Evolutionary conservation across 2,329 filamentous ascomycete genomes (phyloP).

Genomic region (Trichoderma aggressivum): DNA sequence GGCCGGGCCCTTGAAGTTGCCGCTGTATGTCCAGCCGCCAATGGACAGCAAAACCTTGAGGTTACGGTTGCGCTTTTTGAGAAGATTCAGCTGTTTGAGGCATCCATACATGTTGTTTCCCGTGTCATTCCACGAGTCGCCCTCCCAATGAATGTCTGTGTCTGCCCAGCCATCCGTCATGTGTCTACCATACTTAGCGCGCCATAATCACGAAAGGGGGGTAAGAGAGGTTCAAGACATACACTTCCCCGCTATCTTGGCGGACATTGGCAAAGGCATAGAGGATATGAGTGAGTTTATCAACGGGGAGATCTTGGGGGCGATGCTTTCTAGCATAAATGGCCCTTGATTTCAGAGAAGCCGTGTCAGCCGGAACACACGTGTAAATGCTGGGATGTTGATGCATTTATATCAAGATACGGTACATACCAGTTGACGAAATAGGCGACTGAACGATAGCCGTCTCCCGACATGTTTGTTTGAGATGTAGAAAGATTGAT

Average conservation of each 20-base stretch:
- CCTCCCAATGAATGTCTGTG: conserved; percentile 69
- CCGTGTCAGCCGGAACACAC: conserved; percentile 7
- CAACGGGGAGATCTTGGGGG: conserved; percentile 77
- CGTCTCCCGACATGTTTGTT: conserved; percentile 40
- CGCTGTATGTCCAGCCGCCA: conserved; percentile 88
- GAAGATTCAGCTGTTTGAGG: conserved; percentile 80
- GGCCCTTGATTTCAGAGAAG: conserved; percentile 48
- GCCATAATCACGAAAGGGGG: conserved; percentile 11
- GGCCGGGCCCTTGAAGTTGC: conserved; percentile 74
- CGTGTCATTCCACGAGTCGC: conserved; percentile 65
- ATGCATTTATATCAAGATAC: not conserved
- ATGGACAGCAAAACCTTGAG: conserved; percentile 84
- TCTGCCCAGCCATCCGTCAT: conserved; percentile 63
- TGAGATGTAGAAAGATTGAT: not conserved
- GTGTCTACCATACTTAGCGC: conserved; percentile 31
- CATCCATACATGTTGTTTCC: conserved; percentile 86
- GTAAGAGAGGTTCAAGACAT: conserved; percentile 24
- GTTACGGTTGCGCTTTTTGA: conserved; percentile 77
- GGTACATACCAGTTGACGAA: conserved; percentile 62
- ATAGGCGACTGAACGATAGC: conserved; percentile 67
- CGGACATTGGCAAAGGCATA: conserved; percentile 89
- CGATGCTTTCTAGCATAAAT: conserved; percentile 83
- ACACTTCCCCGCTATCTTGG: conserved; percentile 76
- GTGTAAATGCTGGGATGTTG: not conserved
- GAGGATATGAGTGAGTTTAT: conserved; percentile 82